Evolutionary conservation across 2,329 filamentous ascomycete species (phyloP), one percentile per base, ranked within the genome.

Genomic region (Alternaria hordeiaustralica): DNA sequence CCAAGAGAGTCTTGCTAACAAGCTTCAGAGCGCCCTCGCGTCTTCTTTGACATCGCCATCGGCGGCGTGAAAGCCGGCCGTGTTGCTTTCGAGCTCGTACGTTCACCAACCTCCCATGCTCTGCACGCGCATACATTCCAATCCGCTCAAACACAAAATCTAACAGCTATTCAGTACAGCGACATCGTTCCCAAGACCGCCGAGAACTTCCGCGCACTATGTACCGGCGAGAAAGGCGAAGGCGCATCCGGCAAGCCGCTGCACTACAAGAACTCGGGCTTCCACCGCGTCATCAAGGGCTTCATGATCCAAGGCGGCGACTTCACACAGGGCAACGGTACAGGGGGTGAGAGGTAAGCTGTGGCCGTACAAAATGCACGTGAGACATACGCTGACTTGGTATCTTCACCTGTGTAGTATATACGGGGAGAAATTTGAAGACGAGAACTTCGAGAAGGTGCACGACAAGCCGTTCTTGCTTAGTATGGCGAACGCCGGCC

Each of bases 251-350:
- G 94, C 79, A 94, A 94, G 83, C 91, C 91, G 49, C 87, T 99
- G 57, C 92, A 93, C 85, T 99, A 93, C 88, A 97, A 97, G 86
- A 87, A 93, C 72, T 96, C 92, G 65, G 85, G 84, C 73, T 98
- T 99, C 86, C 95, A 99, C 85, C 92, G 95, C 55, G 92, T 99
- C 69, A 99, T 99, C 85, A 97, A 97, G 86, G 88, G 92, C 75
- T 99, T 99, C 83, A 98, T 99, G 95, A 96, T 97, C 77, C 92
- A 97, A 84, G 95, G 96, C 78, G 95, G 96, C 82, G 96, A 98
- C 82, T 99, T 99, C 81, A 99, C 95, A 53, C 90, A 89, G 59
- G 93, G 93, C 79, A 95, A 98, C 79, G 96, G 95, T 70, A 98
- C 95, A 25, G 95, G 95, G 69, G 95, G 95, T 76, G 96, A 98